phyloP scores from a whole-genome alignment of 257 asterid genomes.

The Solanum tacnaense region DNA sequence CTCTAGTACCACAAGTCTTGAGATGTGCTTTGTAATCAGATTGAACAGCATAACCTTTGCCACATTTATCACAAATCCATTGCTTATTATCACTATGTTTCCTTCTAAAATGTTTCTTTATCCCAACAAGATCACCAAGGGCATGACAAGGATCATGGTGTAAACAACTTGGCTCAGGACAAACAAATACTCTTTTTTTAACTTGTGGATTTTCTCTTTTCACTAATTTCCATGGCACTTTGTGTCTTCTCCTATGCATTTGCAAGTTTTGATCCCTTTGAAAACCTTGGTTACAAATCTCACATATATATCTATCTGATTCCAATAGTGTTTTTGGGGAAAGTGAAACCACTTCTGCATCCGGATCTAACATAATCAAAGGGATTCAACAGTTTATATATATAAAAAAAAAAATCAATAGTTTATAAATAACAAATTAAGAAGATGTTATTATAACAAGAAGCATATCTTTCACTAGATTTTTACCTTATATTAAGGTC shows the following conservation, averaged over 20 bases:
- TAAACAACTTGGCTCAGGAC: slow-evolving; percentile 69
- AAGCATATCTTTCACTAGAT: not conserved
- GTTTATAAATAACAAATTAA: not conserved
- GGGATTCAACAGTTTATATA: not conserved
- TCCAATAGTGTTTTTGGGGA: slow-evolving; percentile 16
- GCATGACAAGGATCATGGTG: slow-evolving; percentile 75
- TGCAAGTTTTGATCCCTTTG: slow-evolving; percentile 21
- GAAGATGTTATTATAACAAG: not conserved
- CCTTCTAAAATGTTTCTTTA: slow-evolving; percentile 63
- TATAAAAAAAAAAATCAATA: not conserved
- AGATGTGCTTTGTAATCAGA: slow-evolving; percentile 67
- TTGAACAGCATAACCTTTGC: slow-evolving; percentile 64
- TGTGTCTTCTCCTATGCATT: slow-evolving; percentile 19
- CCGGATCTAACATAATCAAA: slow-evolving; percentile 1
- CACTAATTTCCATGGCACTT: slow-evolving; percentile 15
- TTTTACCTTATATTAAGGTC: not conserved
- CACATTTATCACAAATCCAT: slow-evolving; percentile 65
- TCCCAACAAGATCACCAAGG: slow-evolving; percentile 67
- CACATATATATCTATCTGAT: slow-evolving; percentile 16
- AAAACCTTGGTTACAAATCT: slow-evolving; percentile 16
- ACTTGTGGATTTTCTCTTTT: slow-evolving; percentile 38
- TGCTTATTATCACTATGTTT: slow-evolving; percentile 61
- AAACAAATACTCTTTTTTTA: slow-evolving; percentile 55
- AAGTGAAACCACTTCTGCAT: slow-evolving; percentile 14
- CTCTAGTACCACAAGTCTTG: slow-evolving; percentile 70